Evolutionary conservation across 305 asterid species (phyloP).

Genomic region (Fraxinus nigra): DNA sequence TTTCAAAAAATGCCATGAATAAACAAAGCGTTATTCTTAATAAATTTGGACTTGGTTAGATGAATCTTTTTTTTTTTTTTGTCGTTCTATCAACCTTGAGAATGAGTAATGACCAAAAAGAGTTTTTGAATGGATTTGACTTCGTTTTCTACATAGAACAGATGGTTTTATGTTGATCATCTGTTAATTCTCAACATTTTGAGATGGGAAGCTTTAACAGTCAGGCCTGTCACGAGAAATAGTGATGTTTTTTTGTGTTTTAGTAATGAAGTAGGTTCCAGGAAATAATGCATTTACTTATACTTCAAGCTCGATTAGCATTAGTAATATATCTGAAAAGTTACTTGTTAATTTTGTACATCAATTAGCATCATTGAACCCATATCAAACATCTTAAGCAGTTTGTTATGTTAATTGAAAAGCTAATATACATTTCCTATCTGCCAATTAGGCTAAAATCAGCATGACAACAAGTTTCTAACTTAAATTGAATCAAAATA

Average conservation of each 20-base stretch:
- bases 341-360: background rate
- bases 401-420: background rate
- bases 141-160: background rate
- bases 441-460: background rate
- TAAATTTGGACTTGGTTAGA: background rate
- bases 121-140: background rate
- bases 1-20: background rate
- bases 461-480: background rate
- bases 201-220: background rate
- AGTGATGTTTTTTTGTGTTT: background rate
- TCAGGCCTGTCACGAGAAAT: background rate
- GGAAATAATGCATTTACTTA: background rate
- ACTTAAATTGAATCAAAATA: background rate
- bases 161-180: background rate
- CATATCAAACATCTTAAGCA: background rate
- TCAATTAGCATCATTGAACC: background rate
- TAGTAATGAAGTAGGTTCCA: background rate
- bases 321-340: background rate
- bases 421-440: background rate
- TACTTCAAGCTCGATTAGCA: conserved; percentile 3
- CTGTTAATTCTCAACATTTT: background rate
- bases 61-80: background rate
- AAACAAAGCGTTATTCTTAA: background rate
- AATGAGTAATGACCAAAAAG: background rate
- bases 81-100: background rate